Evolutionary conservation across 1,284 basidiomycete genomes (phyloP).

Genomic region (Papiliotrema laurentii): DNA sequence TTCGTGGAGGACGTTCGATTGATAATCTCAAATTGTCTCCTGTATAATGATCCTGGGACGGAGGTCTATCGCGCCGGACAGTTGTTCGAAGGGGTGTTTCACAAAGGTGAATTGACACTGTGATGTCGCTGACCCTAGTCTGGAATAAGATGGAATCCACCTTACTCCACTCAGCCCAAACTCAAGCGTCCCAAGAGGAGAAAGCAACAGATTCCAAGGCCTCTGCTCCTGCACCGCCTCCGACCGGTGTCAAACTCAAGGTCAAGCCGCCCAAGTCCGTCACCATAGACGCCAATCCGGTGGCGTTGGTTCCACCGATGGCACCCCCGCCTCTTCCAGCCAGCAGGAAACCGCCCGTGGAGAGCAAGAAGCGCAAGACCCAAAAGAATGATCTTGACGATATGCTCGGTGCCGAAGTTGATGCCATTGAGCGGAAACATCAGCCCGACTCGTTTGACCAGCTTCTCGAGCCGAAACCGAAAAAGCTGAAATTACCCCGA

Average conservation of each 20-base stretch:
- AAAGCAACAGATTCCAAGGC: not conserved
- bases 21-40: constrained; percentile 82
- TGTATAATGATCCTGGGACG: constrained; percentile 72
- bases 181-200: no score
- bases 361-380: constrained; percentile 16
- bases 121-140: constrained; percentile 16
- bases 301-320: constrained; percentile 27
- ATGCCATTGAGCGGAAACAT: constrained; percentile 31
- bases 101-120: constrained; percentile 61
- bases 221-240: constrained; percentile 7
- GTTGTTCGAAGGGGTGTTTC: constrained; percentile 74
- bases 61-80: constrained; percentile 70
- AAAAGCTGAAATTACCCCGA: constrained; percentile 29
- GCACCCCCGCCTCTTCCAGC: constrained; percentile 39
- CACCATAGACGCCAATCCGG: constrained; percentile 16
- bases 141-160: constrained; percentile 40
- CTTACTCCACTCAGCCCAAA: no score
- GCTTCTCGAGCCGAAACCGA: constrained; percentile 24
- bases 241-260: constrained; percentile 24
- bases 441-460: constrained; percentile 22
- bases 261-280: constrained; percentile 31
- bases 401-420: constrained; percentile 42
- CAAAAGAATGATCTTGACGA: constrained; percentile 35
- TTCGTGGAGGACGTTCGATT: constrained; percentile 85
- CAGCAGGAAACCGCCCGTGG: constrained; percentile 8